Conservation (phyloP, 1,284 basidiomycete genomes). For the Ustilago hordei region DNA sequence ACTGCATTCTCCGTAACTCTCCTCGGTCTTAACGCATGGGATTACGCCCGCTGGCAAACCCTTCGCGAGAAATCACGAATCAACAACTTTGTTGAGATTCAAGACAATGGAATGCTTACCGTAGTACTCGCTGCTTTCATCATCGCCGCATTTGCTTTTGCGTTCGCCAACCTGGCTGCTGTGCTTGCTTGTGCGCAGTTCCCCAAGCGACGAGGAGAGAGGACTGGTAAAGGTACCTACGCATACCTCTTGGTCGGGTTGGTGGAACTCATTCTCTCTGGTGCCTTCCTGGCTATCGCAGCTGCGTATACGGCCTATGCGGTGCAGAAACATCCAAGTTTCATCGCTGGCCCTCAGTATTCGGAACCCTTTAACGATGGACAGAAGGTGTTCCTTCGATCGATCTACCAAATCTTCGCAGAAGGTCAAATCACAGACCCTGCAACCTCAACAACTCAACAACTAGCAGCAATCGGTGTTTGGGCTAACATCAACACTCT, state of each 20-base stretch:
- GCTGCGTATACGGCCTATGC: conserved; percentile 50
- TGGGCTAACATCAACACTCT: conserved; percentile 47
- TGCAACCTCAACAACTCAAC: conserved; percentile 34
- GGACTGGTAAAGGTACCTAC: conserved; percentile 58
- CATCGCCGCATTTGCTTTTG: conserved; percentile 46
- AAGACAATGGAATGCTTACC: conserved; percentile 50
- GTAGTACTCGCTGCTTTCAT: conserved; percentile 54
- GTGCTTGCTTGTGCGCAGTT: conserved; percentile 56
- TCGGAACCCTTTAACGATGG: conserved; percentile 43
- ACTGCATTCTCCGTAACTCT: conserved; percentile 55
- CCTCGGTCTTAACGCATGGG: conserved; percentile 51
- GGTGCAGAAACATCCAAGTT: conserved; percentile 43
- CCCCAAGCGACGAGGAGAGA: conserved; percentile 51
- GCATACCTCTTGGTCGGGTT: conserved; percentile 53
- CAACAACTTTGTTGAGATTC: conserved; percentile 42
- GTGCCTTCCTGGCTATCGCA: conserved; percentile 51
- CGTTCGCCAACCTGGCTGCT: conserved; percentile 44
- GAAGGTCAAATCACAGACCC: conserved; percentile 27
- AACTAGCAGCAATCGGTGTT: conserved; percentile 14
- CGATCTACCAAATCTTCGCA: conserved; percentile 41
- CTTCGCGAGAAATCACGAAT: conserved; percentile 28
- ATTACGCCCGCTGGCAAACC: conserved; percentile 44
- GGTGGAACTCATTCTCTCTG: conserved; percentile 43
- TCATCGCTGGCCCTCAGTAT: conserved; percentile 32
- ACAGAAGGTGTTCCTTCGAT: conserved; percentile 42